Base-by-base conservation (phyloP, 75 land plant genomes). In the Sequoiadendron giganteum region DNA sequence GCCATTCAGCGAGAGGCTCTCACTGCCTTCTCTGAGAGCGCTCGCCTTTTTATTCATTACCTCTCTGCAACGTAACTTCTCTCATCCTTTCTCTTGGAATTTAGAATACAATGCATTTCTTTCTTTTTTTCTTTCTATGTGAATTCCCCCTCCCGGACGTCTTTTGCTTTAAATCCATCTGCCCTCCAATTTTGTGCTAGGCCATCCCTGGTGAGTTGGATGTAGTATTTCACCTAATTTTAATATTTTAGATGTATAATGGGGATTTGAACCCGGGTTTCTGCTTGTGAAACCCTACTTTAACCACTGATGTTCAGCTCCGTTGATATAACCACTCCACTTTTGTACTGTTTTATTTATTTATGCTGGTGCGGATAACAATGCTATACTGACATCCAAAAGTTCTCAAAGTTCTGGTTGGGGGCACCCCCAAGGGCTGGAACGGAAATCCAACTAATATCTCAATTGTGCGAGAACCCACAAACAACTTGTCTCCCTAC, bases 1-100 rank as follows among this genome's bases (percentile, higher is more conserved):
- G 18, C 85, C 42, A 86, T 96, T 36, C 90, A 95, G 90, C 94
- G 93, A 47, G 96, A 97, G 28, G 93, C 98, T n/a, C 92, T 97
- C 40, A 89, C 91, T 39, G 99, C 98, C 47, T 97, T 96, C 88
- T 89, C 95, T 43, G 99, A 97, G 87, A 91, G 93, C 84, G 93
- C 98, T 55, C 92, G 95, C 47, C 93, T 97, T 88, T 97, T 97
- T 93, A 97, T 97, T 90, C 99, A 97, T 85, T 97, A 95, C 87
- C 93, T 97, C 18, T 95, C 99, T 65, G 99, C 99, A 32, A 96
- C 99, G 99, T 97, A 92, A 56, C 88, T 65, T 18, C 56, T 68
- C 45, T 19, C 88, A n/a, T 13, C 34, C 28, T 40, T 25, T 39
- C 30, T 82, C 47, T n/a, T 40, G 30, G 40, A 82, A 43, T 25